Base-by-base conservation (phyloP, 768 basidiomycete species). In the Gloeopeniophorella convolvens region DNA sequence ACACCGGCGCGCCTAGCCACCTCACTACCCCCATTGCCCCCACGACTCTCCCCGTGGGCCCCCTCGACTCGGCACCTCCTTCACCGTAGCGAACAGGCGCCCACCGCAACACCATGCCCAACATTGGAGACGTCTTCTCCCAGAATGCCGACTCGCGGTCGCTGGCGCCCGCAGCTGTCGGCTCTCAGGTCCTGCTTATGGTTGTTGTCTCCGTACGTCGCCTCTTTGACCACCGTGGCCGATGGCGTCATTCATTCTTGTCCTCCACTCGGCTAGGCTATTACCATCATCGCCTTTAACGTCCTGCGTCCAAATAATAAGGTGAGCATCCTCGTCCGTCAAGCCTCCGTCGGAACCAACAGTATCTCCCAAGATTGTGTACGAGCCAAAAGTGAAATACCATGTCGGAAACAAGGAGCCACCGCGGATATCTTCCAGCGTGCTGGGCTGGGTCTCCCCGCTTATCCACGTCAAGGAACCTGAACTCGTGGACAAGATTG, bases 351-450 rank as follows among this genome's bases (percentile, higher is more conserved):
- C 1, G 31, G 15, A 16, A 27, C 9, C 6, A 30, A 40, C 27
- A 15, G 42, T 21, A 33, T 31, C 51, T 23, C 3, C 16, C 27
- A 51, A 90, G 90, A 78, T 89, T 54, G 80, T 93, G 51, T 95
- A 95, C 62, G 89, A 92, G 64, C 93, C 91, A 55, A 96, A 94
- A 69, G 81, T 89, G 68, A 94, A 94, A 67, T 94, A 92, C 63
- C 88, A 89, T 61, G 73, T 78, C 52, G 85, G 83, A 34, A 66
- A 80, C 66, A 89, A 89, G 64, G 70, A 75, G 23, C 89, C 88
- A 26, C 89, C 89, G 6, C 78, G 79, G 20, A 88, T 95, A 65
- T 83, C 83, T 32, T 83, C 87, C 65, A 83, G 85, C 1, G 65
- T 95, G 39, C 78, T 91, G 41, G 89, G 90, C 55, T 99, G 95